phyloP scores from a whole-genome alignment of 2,329 filamentous ascomycete species.

The Whalleya microplaca region DNA sequence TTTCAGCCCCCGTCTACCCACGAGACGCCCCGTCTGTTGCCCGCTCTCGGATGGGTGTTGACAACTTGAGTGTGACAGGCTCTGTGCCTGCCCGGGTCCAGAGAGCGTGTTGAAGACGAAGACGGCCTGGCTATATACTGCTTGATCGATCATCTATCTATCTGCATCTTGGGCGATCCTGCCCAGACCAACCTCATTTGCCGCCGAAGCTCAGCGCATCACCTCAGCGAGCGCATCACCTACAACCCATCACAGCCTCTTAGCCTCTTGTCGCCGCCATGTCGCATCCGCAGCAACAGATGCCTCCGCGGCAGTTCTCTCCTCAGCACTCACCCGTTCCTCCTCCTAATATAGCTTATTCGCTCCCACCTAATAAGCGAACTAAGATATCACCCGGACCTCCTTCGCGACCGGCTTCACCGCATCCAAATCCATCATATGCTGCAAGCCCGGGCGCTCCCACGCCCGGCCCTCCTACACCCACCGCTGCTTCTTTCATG shows the following conservation, averaged over 20 bases:
- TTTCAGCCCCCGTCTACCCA: neutral
- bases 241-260: neutral
- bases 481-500: slow-evolving; percentile 38
- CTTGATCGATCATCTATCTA: neutral
- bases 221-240: neutral
- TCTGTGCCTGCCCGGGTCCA: slow-evolving; percentile 47
- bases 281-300: slow-evolving; percentile 35
- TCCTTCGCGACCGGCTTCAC: slow-evolving; percentile 67
- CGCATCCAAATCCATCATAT: slow-evolving; percentile 59
- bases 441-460: slow-evolving; percentile 48
- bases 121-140: neutral
- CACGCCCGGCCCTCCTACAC: slow-evolving; percentile 41
- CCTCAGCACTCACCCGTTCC: slow-evolving; percentile 60
- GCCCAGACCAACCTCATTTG: neutral
- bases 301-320: slow-evolving; percentile 39
- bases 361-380: slow-evolving; percentile 73
- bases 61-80: slow-evolving; percentile 51
- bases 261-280: slow-evolving; percentile 19
- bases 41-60: slow-evolving; percentile 52
- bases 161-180: neutral
- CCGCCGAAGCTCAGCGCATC: neutral
- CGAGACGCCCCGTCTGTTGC: slow-evolving; percentile 3
- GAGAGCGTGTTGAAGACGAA: slow-evolving; percentile 18
- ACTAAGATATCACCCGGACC: slow-evolving; percentile 72
- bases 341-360: slow-evolving; percentile 44